Base-by-base conservation (phyloP, 345 rosid genomes). In the Firmiana major region DNA sequence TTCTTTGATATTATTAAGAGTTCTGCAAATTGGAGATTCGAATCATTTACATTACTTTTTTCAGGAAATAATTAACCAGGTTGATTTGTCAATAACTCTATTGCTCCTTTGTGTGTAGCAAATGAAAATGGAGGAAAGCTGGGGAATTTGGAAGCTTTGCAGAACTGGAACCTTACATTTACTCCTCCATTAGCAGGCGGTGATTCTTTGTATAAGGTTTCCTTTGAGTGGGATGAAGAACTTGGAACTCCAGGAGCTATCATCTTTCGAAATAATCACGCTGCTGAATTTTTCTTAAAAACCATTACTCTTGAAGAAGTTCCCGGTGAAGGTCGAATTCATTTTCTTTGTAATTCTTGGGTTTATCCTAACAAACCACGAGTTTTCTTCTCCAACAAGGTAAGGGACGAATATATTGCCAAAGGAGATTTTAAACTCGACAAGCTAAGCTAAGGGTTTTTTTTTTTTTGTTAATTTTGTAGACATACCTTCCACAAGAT, bases 271-370 rank as follows among this genome's bases (percentile, higher is more conserved):
- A 69, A 69, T 7, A 46, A 46, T 48, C 73, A 69, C 24, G 38
- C 57, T 19, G 38, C 38, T 13, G 73, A 69, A 80, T 91, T 93
- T 72, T 86, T 78, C 75, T 91, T 93, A 79, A 87, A 85, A 79
- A 84, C 89, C 9, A 79, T 91, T 72, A 91, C 91, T 0, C 89
- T 93, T 45, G 94, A 91, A 74, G 83, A 87, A 12, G 89, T 88
- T 62, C 97, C 94, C 5, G 94, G 89, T 36, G 83, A 81, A 19
- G 94, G 91, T 5, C 76, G 71, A 55, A 76, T 93, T 67, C 93
- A 88, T 70, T 93, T 90, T 79, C 63, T 87, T 40, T 91, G 97
- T 69, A 86, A 91, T 76, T 93, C 97, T 0, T 93, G 98, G 98
- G 85, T 31, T 31, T 31, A 31, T 3, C 34, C 34, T 31, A 3